Conservation (phyloP, 2,329 filamentous ascomycete genomes). For the Pleoardoris graminearum region DNA sequence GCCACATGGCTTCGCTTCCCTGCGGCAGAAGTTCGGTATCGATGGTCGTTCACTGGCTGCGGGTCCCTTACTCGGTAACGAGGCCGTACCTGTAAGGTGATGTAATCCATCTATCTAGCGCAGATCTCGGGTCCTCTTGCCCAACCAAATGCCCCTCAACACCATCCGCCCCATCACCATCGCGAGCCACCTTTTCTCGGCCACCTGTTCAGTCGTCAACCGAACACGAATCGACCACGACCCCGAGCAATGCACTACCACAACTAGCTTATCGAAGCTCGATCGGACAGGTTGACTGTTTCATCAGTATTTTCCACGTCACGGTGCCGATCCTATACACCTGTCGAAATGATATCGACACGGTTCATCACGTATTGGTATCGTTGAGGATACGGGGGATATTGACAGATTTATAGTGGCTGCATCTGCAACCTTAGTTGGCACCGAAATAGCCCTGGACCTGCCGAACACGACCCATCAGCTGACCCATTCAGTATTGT, state of each 20-base stretch:
- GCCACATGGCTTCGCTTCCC: not conserved
- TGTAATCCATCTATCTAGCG: not conserved
- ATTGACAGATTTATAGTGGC: not conserved
- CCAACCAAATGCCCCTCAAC: slow-evolving; percentile 7
- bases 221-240: not conserved
- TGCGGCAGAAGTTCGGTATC: not conserved
- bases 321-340: not conserved
- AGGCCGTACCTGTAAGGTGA: not conserved
- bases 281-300: not conserved
- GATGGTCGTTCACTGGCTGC: not conserved
- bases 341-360: not conserved
- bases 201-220: not conserved
- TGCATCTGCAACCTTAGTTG: not conserved
- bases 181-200: not conserved
- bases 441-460: not conserved
- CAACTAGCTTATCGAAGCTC: not conserved
- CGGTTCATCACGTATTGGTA: not conserved
- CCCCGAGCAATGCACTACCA: not conserved
- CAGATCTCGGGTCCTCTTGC: not conserved
- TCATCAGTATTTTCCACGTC: not conserved
- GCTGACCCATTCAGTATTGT: slow-evolving; percentile 2
- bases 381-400: not conserved
- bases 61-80: not conserved
- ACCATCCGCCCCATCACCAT: not conserved
- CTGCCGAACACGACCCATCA: slow-evolving; percentile 1